Base-by-base conservation (phyloP, 2,329 filamentous ascomycete species). In the Claviceps capensis region DNA sequence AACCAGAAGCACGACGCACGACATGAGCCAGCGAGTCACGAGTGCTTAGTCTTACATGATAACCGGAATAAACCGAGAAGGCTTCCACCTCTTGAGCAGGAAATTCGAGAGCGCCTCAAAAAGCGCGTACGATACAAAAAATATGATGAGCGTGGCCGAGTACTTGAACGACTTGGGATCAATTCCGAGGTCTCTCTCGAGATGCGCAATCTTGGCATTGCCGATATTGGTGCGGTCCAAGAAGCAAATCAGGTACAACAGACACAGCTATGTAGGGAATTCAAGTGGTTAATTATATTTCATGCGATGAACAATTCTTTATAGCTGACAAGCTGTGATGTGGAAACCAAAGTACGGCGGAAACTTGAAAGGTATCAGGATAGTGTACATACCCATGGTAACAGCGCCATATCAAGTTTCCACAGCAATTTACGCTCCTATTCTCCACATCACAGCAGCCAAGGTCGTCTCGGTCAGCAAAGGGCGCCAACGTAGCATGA, bases 91-190 rank as follows among this genome's bases (percentile, higher is more conserved):
- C 69, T 94, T 95, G 54, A 95, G 79, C 23, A 95, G 67, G 47
- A 91, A 72, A 63, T 95, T 94, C 54, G 86, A 88, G 45, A 89
- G 60, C 0, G 82, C 81, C 64, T 93, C 88, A 56, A 88, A 89
- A 37, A 89, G 67, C 2, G 86, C 77, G 64, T 95, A 95, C 0
- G 85, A 88, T 48, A 94, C 75, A 69, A 94, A 95, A 71, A 95
- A 95, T 59, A 95, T 84, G 37, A 85, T 87, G 7, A 95, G 73
- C 0, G 82, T 78, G 26, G 78, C 73, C 65, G 90, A 90, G 69
- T 89, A 95, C 61, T 85, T 73, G 6, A 72, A 67, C 2, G 76
- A 73, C 0, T 74, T 75, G 73, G 76, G 57, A 16, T 93, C 69
- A 53, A 85, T 81, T 11, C 72, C 58, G 30, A 67, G 57, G 13